Evolutionary conservation across 1,284 basidiomycete species (phyloP).

Genomic region (Waitea zeae): DNA sequence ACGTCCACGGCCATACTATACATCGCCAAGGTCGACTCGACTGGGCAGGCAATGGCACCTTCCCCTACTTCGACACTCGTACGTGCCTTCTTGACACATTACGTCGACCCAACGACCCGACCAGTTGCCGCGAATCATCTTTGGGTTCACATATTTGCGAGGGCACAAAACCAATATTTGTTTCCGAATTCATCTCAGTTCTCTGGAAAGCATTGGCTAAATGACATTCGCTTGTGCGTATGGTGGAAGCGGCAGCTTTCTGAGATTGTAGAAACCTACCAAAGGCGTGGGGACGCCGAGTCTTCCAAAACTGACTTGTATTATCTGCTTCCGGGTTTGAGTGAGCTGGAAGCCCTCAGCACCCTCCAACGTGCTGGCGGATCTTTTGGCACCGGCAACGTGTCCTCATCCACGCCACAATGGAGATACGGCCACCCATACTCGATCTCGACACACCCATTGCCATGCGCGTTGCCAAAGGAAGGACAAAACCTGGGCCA

Average conservation of each 20-base stretch:
- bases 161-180: constrained; percentile 83
- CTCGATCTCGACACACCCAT: constrained; percentile 31
- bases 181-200: constrained; percentile 84
- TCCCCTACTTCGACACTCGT: constrained; percentile 58
- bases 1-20: constrained; percentile 69
- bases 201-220: constrained; percentile 55
- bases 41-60: constrained; percentile 50
- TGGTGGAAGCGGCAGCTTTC: constrained; percentile 80
- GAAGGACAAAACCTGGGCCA: constrained; percentile 36
- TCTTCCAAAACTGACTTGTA: constrained; percentile 22
- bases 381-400: constrained; percentile 7
- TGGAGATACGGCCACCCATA: constrained; percentile 76
- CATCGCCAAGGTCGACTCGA: constrained; percentile 88
- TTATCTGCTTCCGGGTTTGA: constrained; percentile 63
- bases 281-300: constrained; percentile 21
- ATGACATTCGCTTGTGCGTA: constrained; percentile 67
- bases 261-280: constrained; percentile 14
- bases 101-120: constrained; percentile 47
- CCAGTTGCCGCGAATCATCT: constrained; percentile 36
- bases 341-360: constrained; percentile 49
- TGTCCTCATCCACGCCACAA: constrained; percentile 5
- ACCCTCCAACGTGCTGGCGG: constrained; percentile 28
- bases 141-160: constrained; percentile 83
- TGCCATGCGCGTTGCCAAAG: constrained; percentile 31
- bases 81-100: constrained; percentile 48